Conservation (phyloP, 495 filamentous ascomycete species). For the Parathielavia hyrcaniae region DNA sequence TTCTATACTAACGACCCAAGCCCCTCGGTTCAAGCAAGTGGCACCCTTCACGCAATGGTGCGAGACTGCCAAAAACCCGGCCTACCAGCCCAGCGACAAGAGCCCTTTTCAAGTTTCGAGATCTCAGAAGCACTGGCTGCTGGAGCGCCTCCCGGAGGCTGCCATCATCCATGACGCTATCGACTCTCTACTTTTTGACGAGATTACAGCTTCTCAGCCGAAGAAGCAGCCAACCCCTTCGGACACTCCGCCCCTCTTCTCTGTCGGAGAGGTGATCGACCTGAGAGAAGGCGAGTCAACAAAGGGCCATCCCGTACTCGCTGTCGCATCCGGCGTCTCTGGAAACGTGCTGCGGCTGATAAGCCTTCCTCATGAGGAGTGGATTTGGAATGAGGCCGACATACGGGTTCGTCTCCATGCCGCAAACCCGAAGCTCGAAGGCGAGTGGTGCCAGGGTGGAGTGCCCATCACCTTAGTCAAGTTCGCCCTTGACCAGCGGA, state of each 20-base stretch:
- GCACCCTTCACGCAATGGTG: constrained; percentile 36
- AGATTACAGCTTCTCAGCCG: constrained; percentile 14
- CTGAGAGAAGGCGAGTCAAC: constrained; percentile 15
- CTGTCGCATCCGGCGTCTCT: constrained; percentile 44
- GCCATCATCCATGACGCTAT: constrained; percentile 29
- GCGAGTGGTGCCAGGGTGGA: constrained; percentile 44
- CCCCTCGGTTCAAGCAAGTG: constrained; percentile 38
- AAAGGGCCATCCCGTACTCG: constrained; percentile 37
- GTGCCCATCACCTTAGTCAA: constrained; percentile 59
- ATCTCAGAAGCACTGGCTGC: constrained; percentile 35
- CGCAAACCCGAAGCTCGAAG: constrained; percentile 26
- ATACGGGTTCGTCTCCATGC: constrained; percentile 35
- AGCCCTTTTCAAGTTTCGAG: constrained; percentile 17
- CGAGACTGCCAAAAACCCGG: constrained; percentile 16
- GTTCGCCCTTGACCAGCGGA: constrained; percentile 50
- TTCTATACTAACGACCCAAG: constrained; percentile 27
- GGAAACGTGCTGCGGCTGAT: constrained; percentile 49
- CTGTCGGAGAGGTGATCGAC: constrained; percentile 37
- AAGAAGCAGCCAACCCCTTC: background rate
- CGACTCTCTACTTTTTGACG: constrained; percentile 27
- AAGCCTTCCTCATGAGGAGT: constrained; percentile 37
- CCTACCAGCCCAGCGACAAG: constrained; percentile 16
- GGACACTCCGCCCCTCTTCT: constrained; percentile 26
- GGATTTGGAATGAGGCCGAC: constrained; percentile 42
- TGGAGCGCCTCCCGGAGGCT: constrained; percentile 37